phyloP scores from a whole-genome alignment of 345 rosid genomes.

The Orychophragmus violaceus region DNA sequence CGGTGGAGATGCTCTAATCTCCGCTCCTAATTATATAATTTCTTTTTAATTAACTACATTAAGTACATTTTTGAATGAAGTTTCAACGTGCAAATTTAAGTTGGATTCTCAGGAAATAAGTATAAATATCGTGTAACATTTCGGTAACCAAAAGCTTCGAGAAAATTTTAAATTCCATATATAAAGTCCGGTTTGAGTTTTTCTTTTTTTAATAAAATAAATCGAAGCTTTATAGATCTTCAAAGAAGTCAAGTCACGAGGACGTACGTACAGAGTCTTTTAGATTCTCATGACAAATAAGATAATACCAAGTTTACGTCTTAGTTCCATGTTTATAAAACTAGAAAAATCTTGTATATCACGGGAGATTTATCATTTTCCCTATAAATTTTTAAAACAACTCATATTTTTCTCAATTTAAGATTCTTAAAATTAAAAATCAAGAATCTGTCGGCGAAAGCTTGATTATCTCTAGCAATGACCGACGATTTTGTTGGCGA shows the following conservation, averaged over 20 bases:
- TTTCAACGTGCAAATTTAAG: background rate
- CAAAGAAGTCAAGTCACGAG: slow-evolving; percentile 12
- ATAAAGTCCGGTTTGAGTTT: too few species aligned
- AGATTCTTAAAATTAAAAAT: background rate
- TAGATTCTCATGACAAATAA: background rate
- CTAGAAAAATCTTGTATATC: background rate
- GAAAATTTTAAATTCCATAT: background rate
- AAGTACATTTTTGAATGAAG: too few species aligned
- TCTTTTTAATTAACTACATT: too few species aligned
- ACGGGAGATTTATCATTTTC: background rate
- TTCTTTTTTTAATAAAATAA: too few species aligned
- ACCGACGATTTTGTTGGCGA: too few species aligned
- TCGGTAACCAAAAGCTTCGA: background rate
- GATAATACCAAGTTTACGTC: background rate
- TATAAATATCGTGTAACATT: too few species aligned
- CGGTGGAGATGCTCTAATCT: too few species aligned
- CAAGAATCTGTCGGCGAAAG: slow-evolving; percentile 8
- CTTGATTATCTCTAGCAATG: background rate
- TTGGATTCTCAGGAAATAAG: background rate
- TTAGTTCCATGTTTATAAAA: background rate
- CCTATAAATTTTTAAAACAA: background rate
- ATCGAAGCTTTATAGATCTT: background rate
- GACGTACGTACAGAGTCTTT: background rate
- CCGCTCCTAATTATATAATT: background rate
- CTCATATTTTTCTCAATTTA: background rate